These are phyloP conservation scores for Debaryomycetaceae sp. DNA, from an alignment of 1,139 yeast genomes.

Conservation along the genomic window DNA sequence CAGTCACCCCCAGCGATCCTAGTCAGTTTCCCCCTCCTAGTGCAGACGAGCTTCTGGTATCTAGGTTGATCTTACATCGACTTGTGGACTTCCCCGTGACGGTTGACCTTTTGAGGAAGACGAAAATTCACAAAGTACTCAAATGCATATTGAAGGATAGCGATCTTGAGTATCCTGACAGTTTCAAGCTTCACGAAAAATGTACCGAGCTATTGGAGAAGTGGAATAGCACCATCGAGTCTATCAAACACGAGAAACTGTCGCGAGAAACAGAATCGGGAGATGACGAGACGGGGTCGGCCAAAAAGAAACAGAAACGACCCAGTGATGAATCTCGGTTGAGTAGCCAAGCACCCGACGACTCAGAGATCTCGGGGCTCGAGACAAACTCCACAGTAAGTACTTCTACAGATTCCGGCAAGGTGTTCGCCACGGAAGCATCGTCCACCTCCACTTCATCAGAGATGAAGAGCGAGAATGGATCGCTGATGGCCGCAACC, in stretches of 20 bases:
- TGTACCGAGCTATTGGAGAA: conserved; percentile 40
- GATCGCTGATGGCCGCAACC: background rate
- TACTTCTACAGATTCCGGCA: background rate
- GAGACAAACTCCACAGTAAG: conserved; percentile 5
- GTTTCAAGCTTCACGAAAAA: conserved; percentile 47
- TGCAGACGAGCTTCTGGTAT: conserved; percentile 53
- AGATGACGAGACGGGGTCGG: background rate
- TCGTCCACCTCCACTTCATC: background rate
- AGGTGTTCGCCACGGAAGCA: background rate
- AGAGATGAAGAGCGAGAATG: conserved; percentile 1
- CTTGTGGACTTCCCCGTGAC: conserved; percentile 50
- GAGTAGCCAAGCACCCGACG: conserved; percentile 23
- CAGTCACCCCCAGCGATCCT: conserved; percentile 35
- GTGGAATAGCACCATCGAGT: conserved; percentile 42
- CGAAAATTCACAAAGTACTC: conserved; percentile 53
- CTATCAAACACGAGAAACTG: conserved; percentile 32
- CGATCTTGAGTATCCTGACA: conserved; percentile 41
- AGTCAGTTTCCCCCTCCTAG: conserved; percentile 37
- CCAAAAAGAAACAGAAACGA: conserved; percentile 1
- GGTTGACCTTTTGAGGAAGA: conserved; percentile 49
- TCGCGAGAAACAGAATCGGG: background rate
- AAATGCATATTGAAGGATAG: conserved; percentile 45
- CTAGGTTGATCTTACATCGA: conserved; percentile 50
- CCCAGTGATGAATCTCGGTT: conserved; percentile 2
- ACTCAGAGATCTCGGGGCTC: conserved; percentile 29